Evolutionary conservation across 2,329 filamentous ascomycete genomes (phyloP).

Genomic region (Ascochyta rabiei): DNA sequence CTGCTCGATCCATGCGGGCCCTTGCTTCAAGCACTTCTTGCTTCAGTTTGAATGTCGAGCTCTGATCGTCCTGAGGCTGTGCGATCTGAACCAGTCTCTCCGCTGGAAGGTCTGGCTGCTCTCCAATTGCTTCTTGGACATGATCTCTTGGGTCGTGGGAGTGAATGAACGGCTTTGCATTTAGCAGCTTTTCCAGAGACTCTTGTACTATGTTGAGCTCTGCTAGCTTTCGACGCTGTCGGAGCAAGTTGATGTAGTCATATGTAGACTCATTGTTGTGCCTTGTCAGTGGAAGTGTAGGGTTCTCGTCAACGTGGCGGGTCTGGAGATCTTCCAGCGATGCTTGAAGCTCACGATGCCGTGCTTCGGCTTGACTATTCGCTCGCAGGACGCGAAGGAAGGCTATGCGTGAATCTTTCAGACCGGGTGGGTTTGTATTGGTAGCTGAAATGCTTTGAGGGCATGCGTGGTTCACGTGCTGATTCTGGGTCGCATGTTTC

Average conservation of each 20-base stretch:
- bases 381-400: conserved; percentile 56
- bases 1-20: conserved; percentile 40
- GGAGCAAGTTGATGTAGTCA: conserved; percentile 53
- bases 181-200: conserved; percentile 49
- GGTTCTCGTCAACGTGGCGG: conserved; percentile 30
- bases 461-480: conserved; percentile 42
- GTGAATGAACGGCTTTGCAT: conserved; percentile 41
- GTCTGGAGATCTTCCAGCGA: conserved; percentile 41
- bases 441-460: conserved; percentile 32
- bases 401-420: conserved; percentile 51
- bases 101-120: conserved; percentile 47
- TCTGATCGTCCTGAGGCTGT: conserved; percentile 29
- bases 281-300: conserved; percentile 38
- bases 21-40: conserved; percentile 47
- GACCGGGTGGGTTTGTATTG: conserved; percentile 42
- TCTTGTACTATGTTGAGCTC: conserved; percentile 56
- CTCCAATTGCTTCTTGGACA: conserved; percentile 40
- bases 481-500: conserved; percentile 32
- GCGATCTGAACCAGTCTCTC: conserved; percentile 35
- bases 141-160: conserved; percentile 34
- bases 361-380: conserved; percentile 49
- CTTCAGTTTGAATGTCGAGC: conserved; percentile 45
- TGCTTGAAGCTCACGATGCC: conserved; percentile 41
- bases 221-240: conserved; percentile 52
- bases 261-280: conserved; percentile 36